phyloP scores from a whole-genome alignment of 371 early-diverging fungal genomes.

The Rhizomucor miehei region DNA sequence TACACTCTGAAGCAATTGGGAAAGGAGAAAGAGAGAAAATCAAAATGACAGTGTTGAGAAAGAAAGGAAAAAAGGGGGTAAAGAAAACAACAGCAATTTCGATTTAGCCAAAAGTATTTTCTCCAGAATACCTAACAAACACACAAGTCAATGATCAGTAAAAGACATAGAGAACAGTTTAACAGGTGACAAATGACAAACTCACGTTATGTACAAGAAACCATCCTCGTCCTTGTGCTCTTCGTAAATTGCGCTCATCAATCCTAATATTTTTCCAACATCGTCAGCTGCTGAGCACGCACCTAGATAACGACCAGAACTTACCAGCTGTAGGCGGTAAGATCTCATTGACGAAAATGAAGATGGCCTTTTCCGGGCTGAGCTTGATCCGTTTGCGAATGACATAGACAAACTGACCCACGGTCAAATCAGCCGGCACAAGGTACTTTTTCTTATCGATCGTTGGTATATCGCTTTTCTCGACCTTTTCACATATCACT shows the following conservation, averaged over 20 bases:
- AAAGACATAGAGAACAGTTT: too few relatives aligned
- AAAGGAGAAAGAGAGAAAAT: slow-evolving; percentile 9
- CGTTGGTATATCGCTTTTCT: slow-evolving; percentile 90
- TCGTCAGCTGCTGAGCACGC: too few relatives aligned
- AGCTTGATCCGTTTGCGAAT: slow-evolving; percentile 92
- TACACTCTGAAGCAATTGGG: not conserved
- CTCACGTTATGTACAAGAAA: slow-evolving; percentile 87
- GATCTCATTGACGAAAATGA: slow-evolving; percentile 96
- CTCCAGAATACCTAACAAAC: slow-evolving; percentile 69
- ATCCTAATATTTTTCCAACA: slow-evolving; percentile 29
- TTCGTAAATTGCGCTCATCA: slow-evolving; percentile 89
- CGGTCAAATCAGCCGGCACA: slow-evolving; percentile 93
- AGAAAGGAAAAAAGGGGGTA: slow-evolving; percentile 3
- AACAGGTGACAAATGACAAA: not conserved
- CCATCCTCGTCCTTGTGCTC: slow-evolving; percentile 97
- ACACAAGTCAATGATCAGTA: too few relatives aligned
- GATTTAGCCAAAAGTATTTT: slow-evolving; percentile 75
- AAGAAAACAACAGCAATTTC: not conserved
- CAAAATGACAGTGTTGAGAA: not conserved
- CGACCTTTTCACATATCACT: slow-evolving; percentile 94
- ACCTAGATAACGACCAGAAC: too few relatives aligned
- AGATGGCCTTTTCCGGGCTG: slow-evolving; percentile 95
- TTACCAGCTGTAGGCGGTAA: slow-evolving; percentile 83
- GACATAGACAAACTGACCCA: slow-evolving; percentile 97
- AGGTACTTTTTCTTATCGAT: slow-evolving; percentile 99